Conservation (phyloP, 2,329 filamentous ascomycete species). For the Pseudomassariella vexata region DNA sequence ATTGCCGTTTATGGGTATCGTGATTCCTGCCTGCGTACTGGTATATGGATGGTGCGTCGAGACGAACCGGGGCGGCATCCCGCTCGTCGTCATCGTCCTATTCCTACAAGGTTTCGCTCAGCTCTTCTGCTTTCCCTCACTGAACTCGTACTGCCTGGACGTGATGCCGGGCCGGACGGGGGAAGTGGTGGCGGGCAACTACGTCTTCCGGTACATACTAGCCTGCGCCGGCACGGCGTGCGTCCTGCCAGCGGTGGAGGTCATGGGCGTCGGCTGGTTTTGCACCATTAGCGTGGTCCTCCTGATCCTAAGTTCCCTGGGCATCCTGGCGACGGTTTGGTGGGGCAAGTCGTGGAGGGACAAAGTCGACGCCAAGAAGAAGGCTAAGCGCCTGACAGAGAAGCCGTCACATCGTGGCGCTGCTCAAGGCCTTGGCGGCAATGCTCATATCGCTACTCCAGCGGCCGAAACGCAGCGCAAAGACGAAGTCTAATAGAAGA, state of each 20-base stretch:
- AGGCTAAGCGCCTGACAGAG: constrained; percentile 11
- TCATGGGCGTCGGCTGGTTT: constrained; percentile 77
- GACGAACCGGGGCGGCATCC: constrained; percentile 42
- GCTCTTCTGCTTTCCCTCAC: constrained; percentile 67
- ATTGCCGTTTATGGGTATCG: constrained; percentile 52
- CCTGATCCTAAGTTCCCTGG: constrained; percentile 29
- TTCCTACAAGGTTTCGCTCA: constrained; percentile 71
- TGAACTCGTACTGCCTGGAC: constrained; percentile 79
- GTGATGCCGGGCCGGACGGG: constrained; percentile 67
- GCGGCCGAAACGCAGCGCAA: too few species aligned
- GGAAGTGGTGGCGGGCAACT: constrained; percentile 77
- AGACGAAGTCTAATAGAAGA: too few species aligned
- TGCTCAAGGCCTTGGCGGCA: too few species aligned
- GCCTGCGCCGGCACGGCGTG: constrained; percentile 65
- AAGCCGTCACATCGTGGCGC: constrained; percentile 6
- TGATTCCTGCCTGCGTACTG: constrained; percentile 59
- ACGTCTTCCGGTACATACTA: constrained; percentile 71
- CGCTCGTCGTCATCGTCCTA: constrained; percentile 64
- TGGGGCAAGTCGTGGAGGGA: constrained; percentile 36
- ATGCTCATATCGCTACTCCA: too few species aligned
- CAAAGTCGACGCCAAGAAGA: constrained; percentile 23
- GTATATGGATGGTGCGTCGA: constrained; percentile 53
- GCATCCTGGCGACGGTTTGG: constrained; percentile 29
- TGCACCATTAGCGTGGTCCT: constrained; percentile 48
- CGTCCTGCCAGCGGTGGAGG: constrained; percentile 67